Percentiles rank a stretch among this genome's conserved stretches.
These are phyloP conservation scores for Truncatella angustata DNA, from an alignment of 2,329 filamentous ascomycete species.

Conservation along the genomic window DNA sequence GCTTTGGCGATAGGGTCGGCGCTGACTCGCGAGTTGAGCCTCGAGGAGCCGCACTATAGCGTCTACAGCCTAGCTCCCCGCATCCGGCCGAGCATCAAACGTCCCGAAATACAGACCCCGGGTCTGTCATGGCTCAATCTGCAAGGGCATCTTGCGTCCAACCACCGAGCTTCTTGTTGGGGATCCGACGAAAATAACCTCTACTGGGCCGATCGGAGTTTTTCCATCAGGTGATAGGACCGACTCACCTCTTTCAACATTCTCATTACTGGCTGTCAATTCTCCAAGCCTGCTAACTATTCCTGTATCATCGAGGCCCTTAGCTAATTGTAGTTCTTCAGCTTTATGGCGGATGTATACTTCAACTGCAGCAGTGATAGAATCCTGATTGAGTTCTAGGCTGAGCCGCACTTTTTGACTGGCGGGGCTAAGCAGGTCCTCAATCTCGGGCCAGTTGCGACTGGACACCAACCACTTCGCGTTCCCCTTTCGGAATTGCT, in stretches of 20 bases:
- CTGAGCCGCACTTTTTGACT: conserved; percentile 24
- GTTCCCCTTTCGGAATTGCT: too few species aligned
- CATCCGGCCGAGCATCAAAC: conserved; percentile 21
- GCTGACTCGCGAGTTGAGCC: conserved; percentile 19
- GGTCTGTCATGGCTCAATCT: conserved; percentile 7
- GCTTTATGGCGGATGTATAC: conserved; percentile 36
- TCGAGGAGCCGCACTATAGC: conserved; percentile 16
- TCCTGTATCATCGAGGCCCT: not conserved
- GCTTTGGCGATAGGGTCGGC: conserved; percentile 24
- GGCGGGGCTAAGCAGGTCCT: conserved; percentile 22
- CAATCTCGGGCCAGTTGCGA: conserved; percentile 37
- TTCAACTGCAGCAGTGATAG: conserved; percentile 32
- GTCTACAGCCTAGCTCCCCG: conserved; percentile 18
- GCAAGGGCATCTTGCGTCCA: not conserved
- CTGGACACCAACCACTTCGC: conserved; percentile 41
- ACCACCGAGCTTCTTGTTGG: too few species aligned
- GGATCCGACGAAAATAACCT: too few species aligned
- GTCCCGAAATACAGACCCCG: conserved; percentile 19
- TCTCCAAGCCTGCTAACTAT: too few species aligned
- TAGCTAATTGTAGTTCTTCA: not conserved
- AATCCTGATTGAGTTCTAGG: conserved; percentile 35
- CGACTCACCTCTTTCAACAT: too few species aligned
- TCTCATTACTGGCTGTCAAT: too few species aligned
- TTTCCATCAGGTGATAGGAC: too few species aligned
- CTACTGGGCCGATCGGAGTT: too few species aligned